A percentile compares a stretch with the other conserved stretches of the same genome.
phyloP scores from a whole-genome alignment of 306 rosid species.

The Prinsepia uniflora region DNA sequence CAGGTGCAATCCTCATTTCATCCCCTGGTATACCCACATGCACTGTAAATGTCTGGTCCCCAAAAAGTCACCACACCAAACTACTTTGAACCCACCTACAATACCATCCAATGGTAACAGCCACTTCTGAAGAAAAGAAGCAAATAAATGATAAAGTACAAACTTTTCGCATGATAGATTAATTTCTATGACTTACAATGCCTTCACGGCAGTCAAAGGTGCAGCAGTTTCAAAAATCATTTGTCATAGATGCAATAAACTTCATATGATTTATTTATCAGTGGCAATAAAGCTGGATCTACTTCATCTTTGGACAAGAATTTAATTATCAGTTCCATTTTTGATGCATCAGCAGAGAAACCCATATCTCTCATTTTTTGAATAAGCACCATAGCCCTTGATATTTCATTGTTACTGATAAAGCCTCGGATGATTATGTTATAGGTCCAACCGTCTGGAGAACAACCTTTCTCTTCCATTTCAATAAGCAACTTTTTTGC shows the following conservation, averaged over 20 bases:
- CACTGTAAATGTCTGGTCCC: not conserved
- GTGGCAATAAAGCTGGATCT: not conserved
- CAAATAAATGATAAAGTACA: too few relatives aligned
- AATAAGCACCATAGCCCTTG: not conserved
- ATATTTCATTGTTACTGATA: not conserved
- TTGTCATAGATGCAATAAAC: not conserved
- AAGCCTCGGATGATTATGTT: not conserved
- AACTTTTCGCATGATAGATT: not conserved
- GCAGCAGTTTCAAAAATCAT: not conserved
- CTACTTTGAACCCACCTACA: too few relatives aligned
- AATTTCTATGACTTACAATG: too few relatives aligned
- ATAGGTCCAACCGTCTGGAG: not conserved
- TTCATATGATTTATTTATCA: not conserved
- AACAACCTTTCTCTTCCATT: not conserved
- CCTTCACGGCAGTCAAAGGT: not conserved
- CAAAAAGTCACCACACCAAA: too few relatives aligned
- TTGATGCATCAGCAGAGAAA: not conserved
- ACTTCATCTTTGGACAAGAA: not conserved
- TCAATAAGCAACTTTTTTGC: not conserved
- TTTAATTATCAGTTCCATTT: not conserved
- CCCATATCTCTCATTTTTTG: not conserved
- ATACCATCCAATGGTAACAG: not conserved
- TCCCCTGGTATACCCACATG: not conserved
- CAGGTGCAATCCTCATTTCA: not conserved
- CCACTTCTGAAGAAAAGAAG: not conserved